A percentile compares a stretch with the other conserved stretches of the same genome.
phyloP scores from a whole-genome alignment of 169 alveolate species.

The Theileria orientalis region DNA sequence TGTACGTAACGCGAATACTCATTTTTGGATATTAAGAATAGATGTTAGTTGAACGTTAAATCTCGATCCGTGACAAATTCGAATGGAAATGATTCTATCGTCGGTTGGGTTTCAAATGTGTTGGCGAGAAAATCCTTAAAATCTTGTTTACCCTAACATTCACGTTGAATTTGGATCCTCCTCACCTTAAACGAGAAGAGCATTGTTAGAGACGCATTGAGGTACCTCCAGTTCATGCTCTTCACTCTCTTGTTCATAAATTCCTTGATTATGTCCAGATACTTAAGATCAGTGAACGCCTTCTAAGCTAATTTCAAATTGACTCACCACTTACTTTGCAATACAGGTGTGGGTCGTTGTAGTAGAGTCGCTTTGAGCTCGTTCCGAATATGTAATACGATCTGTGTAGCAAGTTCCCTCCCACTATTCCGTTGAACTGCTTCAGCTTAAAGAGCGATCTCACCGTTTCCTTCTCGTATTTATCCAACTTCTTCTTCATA shows the following conservation, averaged over 20 bases:
- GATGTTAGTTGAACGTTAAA: conserved; percentile 6
- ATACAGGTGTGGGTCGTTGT: conserved; percentile 66
- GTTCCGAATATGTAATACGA: conserved; percentile 65
- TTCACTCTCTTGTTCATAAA: conserved; percentile 21
- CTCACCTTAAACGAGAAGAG: conserved; percentile 26
- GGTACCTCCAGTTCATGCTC: conserved; percentile 23
- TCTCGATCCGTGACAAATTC: conserved; percentile 16
- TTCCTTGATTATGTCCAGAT: conserved; percentile 16
- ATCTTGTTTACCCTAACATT: conserved; percentile 11
- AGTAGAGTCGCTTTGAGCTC: conserved; percentile 47
- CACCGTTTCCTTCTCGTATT: conserved; percentile 38
- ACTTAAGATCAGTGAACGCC: conserved; percentile 19
- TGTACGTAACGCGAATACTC: not conserved
- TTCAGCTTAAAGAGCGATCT: conserved; percentile 45
- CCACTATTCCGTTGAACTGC: conserved; percentile 66
- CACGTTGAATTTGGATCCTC: not conserved
- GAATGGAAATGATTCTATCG: conserved; percentile 26
- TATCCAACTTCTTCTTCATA: conserved; percentile 24
- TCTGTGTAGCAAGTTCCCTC: conserved; percentile 57
- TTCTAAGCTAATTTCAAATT: not conserved
- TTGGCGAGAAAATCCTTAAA: conserved; percentile 28
- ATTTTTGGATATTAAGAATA: too few species aligned
- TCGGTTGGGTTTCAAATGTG: not conserved
- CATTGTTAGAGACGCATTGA: conserved; percentile 18
- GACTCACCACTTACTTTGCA: conserved; percentile 32